Evolutionary conservation across 345 rosid species (phyloP).

Genomic region (Aegle marmelos): DNA sequence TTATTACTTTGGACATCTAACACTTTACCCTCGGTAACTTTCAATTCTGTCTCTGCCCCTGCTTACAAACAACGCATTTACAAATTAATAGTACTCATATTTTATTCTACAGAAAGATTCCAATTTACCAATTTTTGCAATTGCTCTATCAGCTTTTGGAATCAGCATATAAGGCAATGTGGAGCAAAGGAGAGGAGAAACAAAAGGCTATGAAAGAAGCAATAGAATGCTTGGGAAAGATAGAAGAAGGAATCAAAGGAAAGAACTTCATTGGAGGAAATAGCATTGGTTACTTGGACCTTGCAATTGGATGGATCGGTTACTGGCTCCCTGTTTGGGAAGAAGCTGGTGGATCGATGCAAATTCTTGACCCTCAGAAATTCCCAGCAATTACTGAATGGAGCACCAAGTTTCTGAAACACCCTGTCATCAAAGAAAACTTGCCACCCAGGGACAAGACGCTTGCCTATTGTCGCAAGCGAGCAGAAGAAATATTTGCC

Average conservation of each 20-base stretch:
- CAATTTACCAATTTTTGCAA: neutral
- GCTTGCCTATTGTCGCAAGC: conserved; percentile 17
- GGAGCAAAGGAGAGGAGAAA: conserved; percentile 19
- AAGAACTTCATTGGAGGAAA: conserved; percentile 22
- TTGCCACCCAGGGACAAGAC: conserved; percentile 27
- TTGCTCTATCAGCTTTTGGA: neutral
- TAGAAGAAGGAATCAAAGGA: conserved; percentile 31
- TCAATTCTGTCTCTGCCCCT: no score
- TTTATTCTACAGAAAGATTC: no score
- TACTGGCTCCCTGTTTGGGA: conserved; percentile 31
- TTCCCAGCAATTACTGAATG: conserved; percentile 30
- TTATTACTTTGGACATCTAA: no score
- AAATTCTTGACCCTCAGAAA: conserved; percentile 3
- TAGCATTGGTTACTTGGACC: conserved; percentile 33
- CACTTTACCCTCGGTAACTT: no score
- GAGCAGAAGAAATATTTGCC: no score
- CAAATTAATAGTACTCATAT: no score
- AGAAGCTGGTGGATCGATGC: conserved; percentile 22
- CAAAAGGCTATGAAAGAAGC: conserved; percentile 11
- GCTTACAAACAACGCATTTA: no score
- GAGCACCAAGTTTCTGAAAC: conserved; percentile 24
- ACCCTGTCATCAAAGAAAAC: conserved; percentile 23
- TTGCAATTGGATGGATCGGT: conserved; percentile 30
- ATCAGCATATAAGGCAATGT: neutral
- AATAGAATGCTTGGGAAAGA: conserved; percentile 26